A percentile compares a stretch with the other conserved stretches of the same genome.
phyloP scores from a whole-genome alignment of 805 yeast species.

The Cyberlindnera petersonii region DNA sequence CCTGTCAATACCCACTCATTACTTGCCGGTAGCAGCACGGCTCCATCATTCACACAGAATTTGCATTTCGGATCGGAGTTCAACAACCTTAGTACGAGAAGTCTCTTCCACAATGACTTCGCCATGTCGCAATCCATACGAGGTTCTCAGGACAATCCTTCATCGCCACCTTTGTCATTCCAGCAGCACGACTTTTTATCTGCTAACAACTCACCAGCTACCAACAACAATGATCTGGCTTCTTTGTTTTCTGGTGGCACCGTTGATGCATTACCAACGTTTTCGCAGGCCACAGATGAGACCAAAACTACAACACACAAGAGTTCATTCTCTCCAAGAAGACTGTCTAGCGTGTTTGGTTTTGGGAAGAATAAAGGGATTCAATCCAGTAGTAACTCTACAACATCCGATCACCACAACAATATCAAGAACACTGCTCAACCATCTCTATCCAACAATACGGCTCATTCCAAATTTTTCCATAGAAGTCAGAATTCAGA shows the following conservation, averaged over 20 bases:
- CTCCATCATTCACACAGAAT: slow-evolving; percentile 7
- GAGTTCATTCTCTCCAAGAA: slow-evolving; percentile 29
- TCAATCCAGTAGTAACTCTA: too few species aligned
- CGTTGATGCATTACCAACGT: slow-evolving; percentile 9
- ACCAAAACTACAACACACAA: slow-evolving; percentile 5
- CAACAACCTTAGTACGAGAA: slow-evolving; percentile 17
- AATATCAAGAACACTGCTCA: not conserved
- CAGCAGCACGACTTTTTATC: slow-evolving; percentile 22
- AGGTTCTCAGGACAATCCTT: slow-evolving; percentile 16
- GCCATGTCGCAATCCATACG: slow-evolving; percentile 15
- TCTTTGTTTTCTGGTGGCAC: slow-evolving; percentile 25
- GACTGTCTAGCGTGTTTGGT: slow-evolving; percentile 29
- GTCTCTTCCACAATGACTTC: slow-evolving; percentile 20
- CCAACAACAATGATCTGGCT: slow-evolving; percentile 22
- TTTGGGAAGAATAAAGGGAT: slow-evolving; percentile 26
- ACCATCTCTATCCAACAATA: not conserved
- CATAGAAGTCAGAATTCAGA: slow-evolving; percentile 13
- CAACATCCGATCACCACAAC: slow-evolving; percentile 2
- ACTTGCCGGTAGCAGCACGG: not conserved
- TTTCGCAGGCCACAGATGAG: slow-evolving; percentile 8
- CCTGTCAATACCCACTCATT: slow-evolving; percentile 6
- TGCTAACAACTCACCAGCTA: slow-evolving; percentile 22
- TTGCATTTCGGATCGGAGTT: slow-evolving; percentile 12
- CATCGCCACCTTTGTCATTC: slow-evolving; percentile 21
- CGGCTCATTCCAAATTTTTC: slow-evolving; percentile 26